phyloP scores from a whole-genome alignment of 2,329 filamentous ascomycete genomes.

The Ceratocystis eucalypticola region DNA sequence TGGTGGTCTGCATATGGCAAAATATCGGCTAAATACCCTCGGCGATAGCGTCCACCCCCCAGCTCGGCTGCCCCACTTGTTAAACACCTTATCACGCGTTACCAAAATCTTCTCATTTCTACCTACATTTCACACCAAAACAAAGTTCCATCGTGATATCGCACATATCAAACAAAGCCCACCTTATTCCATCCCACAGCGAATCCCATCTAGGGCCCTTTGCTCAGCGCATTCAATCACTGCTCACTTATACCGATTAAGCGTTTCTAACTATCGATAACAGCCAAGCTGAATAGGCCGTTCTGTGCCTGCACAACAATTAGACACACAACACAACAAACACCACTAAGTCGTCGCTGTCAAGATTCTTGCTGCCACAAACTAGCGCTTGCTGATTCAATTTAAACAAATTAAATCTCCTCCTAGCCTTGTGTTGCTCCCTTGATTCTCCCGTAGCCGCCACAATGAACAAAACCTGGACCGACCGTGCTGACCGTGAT shows the following conservation, averaged over 20 bases:
- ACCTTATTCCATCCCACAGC: neutral
- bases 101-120: constrained; percentile 6
- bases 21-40: neutral
- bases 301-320: neutral
- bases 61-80: neutral
- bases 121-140: constrained; percentile 7
- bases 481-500: constrained; percentile 47
- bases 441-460: neutral
- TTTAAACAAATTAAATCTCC: neutral
- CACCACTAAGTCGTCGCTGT: neutral
- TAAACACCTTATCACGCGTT: constrained; percentile 9
- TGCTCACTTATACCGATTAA: neutral
- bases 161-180: constrained; percentile 4
- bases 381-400: neutral
- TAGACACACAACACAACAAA: neutral
- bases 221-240: neutral
- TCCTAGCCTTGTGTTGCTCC: neutral
- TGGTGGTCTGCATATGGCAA: neutral
- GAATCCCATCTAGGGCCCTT: neutral
- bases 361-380: neutral
- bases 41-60: neutral
- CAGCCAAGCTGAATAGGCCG: neutral
- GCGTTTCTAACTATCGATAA: neutral
- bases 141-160: constrained; percentile 13
- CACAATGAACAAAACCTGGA: constrained; percentile 45